Percentiles rank a stretch among this genome's conserved stretches.
phyloP scores from a whole-genome alignment of 768 basidiomycete species.

The Boletus huronensis region DNA sequence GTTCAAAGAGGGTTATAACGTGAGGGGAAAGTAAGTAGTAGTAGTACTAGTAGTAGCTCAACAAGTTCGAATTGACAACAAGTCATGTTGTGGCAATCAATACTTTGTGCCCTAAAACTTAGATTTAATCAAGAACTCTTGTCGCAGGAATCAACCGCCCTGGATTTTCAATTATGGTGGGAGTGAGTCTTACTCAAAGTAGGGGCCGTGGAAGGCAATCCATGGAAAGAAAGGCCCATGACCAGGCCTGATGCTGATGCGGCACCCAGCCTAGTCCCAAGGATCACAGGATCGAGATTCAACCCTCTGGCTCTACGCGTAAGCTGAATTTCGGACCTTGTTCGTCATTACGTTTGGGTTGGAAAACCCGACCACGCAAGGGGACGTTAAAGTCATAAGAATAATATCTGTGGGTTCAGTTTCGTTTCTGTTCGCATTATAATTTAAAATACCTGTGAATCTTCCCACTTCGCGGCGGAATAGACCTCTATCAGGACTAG shows the following conservation, averaged over 20 bases:
- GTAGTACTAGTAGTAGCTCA: too few relatives aligned
- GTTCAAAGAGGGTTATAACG: slow-evolving; percentile 2
- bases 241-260: not conserved
- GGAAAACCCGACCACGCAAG: not conserved
- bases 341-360: not conserved
- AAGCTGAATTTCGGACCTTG: not conserved
- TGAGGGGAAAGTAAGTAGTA: slow-evolving; percentile 4
- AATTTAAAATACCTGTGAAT: not conserved
- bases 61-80: not conserved
- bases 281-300: not conserved
- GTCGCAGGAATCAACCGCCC: slow-evolving; percentile 11
- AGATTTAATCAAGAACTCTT: slow-evolving; percentile 4
- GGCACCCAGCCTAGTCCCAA: not conserved
- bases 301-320: not conserved
- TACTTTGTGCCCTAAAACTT: slow-evolving; percentile 11
- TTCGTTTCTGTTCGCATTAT: too few relatives aligned
- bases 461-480: not conserved
- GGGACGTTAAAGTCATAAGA: not conserved
- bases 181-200: not conserved
- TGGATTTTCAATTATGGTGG: slow-evolving; percentile 1
- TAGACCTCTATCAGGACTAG: not conserved
- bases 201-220: not conserved
- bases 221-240: not conserved
- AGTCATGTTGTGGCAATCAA: slow-evolving; percentile 1
- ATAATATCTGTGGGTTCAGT: not conserved